phyloP scores from a whole-genome alignment of 2,329 filamentous ascomycete genomes.

The Amauroascus verrucosus region DNA sequence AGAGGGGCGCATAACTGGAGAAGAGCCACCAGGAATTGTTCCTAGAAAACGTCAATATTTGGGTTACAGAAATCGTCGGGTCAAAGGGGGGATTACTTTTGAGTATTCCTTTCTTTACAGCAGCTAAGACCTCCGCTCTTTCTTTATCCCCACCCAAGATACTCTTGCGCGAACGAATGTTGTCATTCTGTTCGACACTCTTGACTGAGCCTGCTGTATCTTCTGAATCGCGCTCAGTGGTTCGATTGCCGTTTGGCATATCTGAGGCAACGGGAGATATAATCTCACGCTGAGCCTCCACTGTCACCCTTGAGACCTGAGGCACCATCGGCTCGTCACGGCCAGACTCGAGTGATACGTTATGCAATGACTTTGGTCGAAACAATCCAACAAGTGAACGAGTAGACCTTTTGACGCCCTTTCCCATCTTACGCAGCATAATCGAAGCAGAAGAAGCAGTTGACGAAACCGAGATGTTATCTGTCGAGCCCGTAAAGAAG shows the following conservation, averaged over 20 bases:
- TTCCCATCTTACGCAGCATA: slow-evolving; percentile 87
- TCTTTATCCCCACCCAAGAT: slow-evolving; percentile 85
- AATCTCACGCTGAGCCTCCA: slow-evolving; percentile 79
- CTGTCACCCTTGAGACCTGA: slow-evolving; percentile 90
- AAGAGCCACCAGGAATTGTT: slow-evolving; percentile 41
- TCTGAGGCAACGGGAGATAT: slow-evolving; percentile 42
- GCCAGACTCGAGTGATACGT: slow-evolving; percentile 59
- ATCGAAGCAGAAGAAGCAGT: slow-evolving; percentile 42
- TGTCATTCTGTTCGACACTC: slow-evolving; percentile 48
- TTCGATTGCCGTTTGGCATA: background rate
- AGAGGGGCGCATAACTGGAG: slow-evolving; percentile 54
- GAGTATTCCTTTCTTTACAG: slow-evolving; percentile 88
- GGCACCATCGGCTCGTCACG: slow-evolving; percentile 59
- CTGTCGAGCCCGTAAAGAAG: slow-evolving; percentile 80
- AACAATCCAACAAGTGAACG: slow-evolving; percentile 89
- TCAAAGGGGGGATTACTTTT: slow-evolving; percentile 56
- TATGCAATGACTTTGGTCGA: slow-evolving; percentile 82
- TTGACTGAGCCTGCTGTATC: slow-evolving; percentile 9
- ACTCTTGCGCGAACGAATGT: slow-evolving; percentile 56
- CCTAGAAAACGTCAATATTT: slow-evolving; percentile 6
- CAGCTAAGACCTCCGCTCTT: slow-evolving; percentile 79
- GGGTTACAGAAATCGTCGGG: background rate
- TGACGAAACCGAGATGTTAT: slow-evolving; percentile 58
- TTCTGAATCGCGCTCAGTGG: slow-evolving; percentile 9
- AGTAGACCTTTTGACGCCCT: slow-evolving; percentile 90